Conservation (phyloP, 2,329 filamentous ascomycete species). For the Sporothrix curviconia region DNA sequence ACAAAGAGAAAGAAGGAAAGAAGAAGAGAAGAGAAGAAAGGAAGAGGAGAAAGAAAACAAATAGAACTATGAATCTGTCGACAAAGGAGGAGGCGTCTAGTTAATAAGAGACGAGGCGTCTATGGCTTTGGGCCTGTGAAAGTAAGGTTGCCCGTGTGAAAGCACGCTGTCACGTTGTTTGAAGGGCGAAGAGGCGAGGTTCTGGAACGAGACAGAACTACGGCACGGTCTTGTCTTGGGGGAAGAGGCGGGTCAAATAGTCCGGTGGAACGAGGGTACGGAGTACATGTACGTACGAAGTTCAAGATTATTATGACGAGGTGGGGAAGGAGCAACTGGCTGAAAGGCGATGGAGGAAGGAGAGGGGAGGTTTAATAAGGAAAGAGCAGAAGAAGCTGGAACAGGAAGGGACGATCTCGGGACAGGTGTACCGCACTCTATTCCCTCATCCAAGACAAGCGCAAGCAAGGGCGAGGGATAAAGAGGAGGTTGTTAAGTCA, state of each 20-base stretch:
- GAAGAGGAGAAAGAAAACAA: neutral
- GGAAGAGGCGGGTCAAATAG: neutral
- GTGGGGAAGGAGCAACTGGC: no score
- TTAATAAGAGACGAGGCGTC: neutral
- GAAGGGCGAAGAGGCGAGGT: neutral
- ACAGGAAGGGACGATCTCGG: conserved; percentile 2
- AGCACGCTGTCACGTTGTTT: no score
- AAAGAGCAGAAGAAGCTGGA: neutral
- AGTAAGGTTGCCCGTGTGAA: no score
- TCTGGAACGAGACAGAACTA: neutral
- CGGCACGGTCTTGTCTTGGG: neutral
- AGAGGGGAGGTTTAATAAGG: neutral
- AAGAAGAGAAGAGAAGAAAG: neutral
- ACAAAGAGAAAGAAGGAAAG: no score
- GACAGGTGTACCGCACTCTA: neutral
- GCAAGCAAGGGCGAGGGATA: no score
- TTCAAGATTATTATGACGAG: no score
- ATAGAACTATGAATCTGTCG: no score
- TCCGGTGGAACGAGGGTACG: neutral
- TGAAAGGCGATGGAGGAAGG: neutral
- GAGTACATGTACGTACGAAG: neutral
- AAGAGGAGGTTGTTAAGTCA: no score
- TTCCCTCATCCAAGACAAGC: no score
- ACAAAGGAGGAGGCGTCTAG: neutral
- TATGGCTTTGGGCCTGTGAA: no score